Evolutionary conservation across 2,329 filamentous ascomycete species (phyloP).

Genomic region (Sarocladiaceae sp.): DNA sequence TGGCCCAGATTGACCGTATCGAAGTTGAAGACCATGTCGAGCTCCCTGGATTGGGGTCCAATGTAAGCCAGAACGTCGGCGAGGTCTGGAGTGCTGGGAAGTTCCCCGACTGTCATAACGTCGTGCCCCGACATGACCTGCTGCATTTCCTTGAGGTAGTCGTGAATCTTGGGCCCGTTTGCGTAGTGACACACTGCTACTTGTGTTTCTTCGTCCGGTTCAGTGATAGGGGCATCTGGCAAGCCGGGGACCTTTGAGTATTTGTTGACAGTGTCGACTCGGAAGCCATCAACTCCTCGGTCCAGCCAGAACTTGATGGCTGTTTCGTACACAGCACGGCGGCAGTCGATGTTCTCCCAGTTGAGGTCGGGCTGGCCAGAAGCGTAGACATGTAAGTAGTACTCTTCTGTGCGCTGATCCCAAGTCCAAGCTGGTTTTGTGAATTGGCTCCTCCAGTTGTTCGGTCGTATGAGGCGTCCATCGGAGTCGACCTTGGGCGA

Average conservation of each 20-base stretch:
- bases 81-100: constrained; percentile 50
- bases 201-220: constrained; percentile 39
- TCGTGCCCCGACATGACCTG: constrained; percentile 51
- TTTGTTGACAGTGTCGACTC: constrained; percentile 63
- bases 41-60: constrained; percentile 40
- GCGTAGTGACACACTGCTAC: constrained; percentile 33
- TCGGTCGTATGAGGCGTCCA: constrained; percentile 57
- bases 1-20: constrained; percentile 51
- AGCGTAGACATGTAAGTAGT: constrained; percentile 65
- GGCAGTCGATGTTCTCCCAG: constrained; percentile 63
- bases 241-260: constrained; percentile 53
- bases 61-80: constrained; percentile 50
- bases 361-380: constrained; percentile 70
- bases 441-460: constrained; percentile 60
- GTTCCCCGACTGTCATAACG: constrained; percentile 60
- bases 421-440: constrained; percentile 54
- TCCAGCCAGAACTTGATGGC: constrained; percentile 64
- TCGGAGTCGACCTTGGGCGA: constrained; percentile 40
- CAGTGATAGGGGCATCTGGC: constrained; percentile 43
- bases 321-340: constrained; percentile 59
- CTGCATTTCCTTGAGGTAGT: constrained; percentile 55
- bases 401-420: constrained; percentile 58
- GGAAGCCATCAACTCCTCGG: constrained; percentile 60
- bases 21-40: constrained; percentile 62
- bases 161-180: constrained; percentile 57